Conservation (phyloP, 163 green algal species). For the Chlamydomonas reinhardtii region DNA sequence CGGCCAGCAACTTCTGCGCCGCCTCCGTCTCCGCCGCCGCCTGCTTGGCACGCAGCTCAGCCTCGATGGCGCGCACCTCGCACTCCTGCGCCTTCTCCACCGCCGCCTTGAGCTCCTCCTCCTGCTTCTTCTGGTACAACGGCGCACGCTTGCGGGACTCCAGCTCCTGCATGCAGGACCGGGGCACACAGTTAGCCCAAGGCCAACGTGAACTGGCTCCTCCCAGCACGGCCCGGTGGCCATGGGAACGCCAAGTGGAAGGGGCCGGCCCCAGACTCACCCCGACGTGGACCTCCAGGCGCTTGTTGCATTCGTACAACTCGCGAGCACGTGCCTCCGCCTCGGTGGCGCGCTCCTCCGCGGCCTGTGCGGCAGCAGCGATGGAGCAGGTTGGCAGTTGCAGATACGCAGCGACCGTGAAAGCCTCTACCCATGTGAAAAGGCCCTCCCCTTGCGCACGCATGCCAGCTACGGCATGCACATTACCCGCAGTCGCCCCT, state of each 20-base stretch:
- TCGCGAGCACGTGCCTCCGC: constrained; percentile 65
- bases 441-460: too few relatives aligned
- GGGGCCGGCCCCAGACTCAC: not conserved
- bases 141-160: constrained; percentile 90
- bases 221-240: too few relatives aligned
- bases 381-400: too few relatives aligned
- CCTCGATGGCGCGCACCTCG: constrained; percentile 72
- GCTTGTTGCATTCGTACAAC: constrained; percentile 74
- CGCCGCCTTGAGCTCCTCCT: constrained; percentile 87
- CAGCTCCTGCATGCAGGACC: constrained; percentile 68
- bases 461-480: too few relatives aligned
- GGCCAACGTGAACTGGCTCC: too few relatives aligned
- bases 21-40: constrained; percentile 54
- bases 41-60: constrained; percentile 77
- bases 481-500: too few relatives aligned
- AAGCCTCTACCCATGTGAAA: too few relatives aligned
- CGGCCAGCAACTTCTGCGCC: constrained; percentile 56
- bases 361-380: constrained; percentile 45
- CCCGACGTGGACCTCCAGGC: constrained; percentile 81
- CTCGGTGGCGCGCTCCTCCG: constrained; percentile 59
- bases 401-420: too few relatives aligned
- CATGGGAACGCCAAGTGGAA: too few relatives aligned
- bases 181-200: not conserved
- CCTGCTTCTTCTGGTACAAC: constrained; percentile 93
- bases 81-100: constrained; percentile 81